Base-by-base conservation (phyloP, 225 moss, liverwort and hornwort genomes). In the Marchantia polymorpha region DNA sequence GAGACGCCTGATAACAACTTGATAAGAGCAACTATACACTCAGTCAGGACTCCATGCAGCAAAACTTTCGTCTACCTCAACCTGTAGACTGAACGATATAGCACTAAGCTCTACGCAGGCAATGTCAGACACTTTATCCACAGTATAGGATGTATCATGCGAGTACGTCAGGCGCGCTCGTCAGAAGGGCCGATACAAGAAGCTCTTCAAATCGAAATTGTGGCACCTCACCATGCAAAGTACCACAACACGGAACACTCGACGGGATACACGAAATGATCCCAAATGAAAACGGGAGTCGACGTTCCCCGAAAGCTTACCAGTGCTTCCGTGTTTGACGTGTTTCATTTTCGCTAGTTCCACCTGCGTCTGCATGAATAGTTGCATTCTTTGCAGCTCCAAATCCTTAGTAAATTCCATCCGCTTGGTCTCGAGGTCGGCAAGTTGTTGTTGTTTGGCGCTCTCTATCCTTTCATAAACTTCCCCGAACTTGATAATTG, bases 271-370 rank as follows among this genome's bases (percentile, higher is more conserved):
- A 23, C 25, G 16, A 69, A 4, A 13, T 14, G 31, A 69, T 70
- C 30, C 19, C 19, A 19, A 25, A 64, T 64, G 11, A 7, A 27
- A 60, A 30, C 30, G n/a, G 16, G 48, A 26, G n/a, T 22, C 50
- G 23, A 15, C 22, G 31, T 8, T 17, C 11, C 4, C 53, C 3
- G 25, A 20, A 17, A 69, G 69, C 69, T 48, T 78, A 85, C 85
- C 85, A 16, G 80, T 79, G 80, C 80, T 79, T 60, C 85, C 83
- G 52, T 86, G 85, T 71, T 86, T 86, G 48, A 77, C 83, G 19
- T 86, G 90, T 71, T 90, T 87, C 90, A 90, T 82, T 78, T 88
- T 90, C 52, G 87, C 90, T 25, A 90, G 87, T 74, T 90, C 90
- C 53, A 90, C 80, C 80, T 90, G 90, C 53, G 87, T 87, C 80